Base-by-base conservation (phyloP, 2,329 filamentous ascomycete species). In the Venturiaceae sp. region DNA sequence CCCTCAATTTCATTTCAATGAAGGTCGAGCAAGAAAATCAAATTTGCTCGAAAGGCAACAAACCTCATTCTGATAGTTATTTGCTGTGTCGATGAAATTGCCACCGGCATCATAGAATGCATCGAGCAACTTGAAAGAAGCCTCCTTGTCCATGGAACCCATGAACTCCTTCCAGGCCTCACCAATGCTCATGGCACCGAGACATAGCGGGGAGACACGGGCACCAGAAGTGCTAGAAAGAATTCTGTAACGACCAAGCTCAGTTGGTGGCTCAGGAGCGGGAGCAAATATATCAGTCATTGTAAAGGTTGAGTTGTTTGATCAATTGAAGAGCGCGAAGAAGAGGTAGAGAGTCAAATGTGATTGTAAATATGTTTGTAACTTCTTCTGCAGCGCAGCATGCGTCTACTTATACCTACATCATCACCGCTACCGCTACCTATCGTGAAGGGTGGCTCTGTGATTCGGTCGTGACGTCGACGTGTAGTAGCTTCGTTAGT, bases 1-100 rank as follows among this genome's bases (percentile, higher is more conserved):
- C n/a, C 8, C 4, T 36, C 9, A n/a, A 23, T 4, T 3, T 26
- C 30, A 11, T 11, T n/a, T 11, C 36, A n/a, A 39, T 11, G 11
- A 11, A 39, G 11, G n/a, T n/a, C 36, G 36, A 39, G 36, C 36
- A 39, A 11, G n/a, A n/a, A n/a, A n/a, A n/a, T n/a, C n/a, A n/a
- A n/a, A n/a, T n/a, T n/a, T n/a, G n/a, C n/a, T n/a, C n/a, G n/a
- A n/a, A 69, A 70, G 59, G 69, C 69, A 7, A 71, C 30, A 2
- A 11, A 54, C 52, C 8, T 57, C 70, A 2, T 67, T 52, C 63
- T 65, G 57, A 19, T 62, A 69, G 59, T 53, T 58, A 57, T 62
- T 58, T 5, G 56, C 37, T 3, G 84, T 88, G 68, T 90, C 87
- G 66, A 90, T 84, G 69, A 90, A 89, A 71, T 90, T 90, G 26